Conservation (phyloP, 225 moss, liverwort and hornwort genomes). For the Sphagnum contortum region DNA sequence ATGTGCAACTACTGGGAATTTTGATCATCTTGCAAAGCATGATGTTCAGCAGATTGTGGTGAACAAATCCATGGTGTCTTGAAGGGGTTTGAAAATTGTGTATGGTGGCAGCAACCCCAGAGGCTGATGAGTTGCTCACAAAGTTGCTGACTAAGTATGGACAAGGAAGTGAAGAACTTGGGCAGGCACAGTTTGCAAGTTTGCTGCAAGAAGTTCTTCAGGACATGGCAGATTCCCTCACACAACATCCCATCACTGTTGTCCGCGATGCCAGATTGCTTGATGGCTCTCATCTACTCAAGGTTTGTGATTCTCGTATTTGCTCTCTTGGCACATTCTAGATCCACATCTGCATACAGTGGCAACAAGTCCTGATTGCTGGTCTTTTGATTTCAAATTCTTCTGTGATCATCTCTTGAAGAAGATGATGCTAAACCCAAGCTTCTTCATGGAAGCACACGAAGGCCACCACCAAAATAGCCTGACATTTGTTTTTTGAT, state of each 20-base stretch:
- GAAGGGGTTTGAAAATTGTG: too few relatives aligned
- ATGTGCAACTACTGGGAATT: background rate
- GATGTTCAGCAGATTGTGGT: too few relatives aligned
- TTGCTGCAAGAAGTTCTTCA: slow-evolving; percentile 82
- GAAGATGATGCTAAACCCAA: too few relatives aligned
- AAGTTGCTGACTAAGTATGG: slow-evolving; percentile 68
- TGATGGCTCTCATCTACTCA: slow-evolving; percentile 79
- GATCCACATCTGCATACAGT: background rate
- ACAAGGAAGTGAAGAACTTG: slow-evolving; percentile 73
- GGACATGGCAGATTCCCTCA: slow-evolving; percentile 77
- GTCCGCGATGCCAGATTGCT: slow-evolving; percentile 71
- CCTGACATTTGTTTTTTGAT: too few relatives aligned
- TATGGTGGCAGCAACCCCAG: slow-evolving; percentile 62
- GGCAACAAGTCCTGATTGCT: background rate
- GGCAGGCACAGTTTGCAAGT: slow-evolving; percentile 90
- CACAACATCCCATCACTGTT: slow-evolving; percentile 66
- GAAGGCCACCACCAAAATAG: too few relatives aligned
- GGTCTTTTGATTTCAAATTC: background rate
- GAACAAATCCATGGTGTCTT: too few relatives aligned
- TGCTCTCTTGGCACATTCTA: background rate
- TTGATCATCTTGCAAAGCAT: too few relatives aligned
- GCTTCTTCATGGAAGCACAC: too few relatives aligned
- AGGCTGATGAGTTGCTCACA: slow-evolving; percentile 66
- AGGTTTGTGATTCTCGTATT: slow-evolving; percentile 34
- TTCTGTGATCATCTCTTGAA: background rate